Base-by-base conservation (phyloP, 805 yeast species). In the Tetrapisispora phaffii region DNA sequence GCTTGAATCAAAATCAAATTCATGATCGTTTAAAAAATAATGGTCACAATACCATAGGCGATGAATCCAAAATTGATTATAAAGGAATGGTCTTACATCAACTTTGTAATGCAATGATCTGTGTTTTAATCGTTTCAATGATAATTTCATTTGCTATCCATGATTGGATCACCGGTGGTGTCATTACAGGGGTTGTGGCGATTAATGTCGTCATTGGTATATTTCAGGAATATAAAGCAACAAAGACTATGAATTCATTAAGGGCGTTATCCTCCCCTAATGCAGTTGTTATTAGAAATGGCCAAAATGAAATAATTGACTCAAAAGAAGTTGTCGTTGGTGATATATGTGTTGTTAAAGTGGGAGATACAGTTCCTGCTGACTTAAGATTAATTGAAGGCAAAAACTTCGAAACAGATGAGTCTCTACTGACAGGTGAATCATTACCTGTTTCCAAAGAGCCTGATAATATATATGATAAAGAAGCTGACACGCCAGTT, bases 281-380 rank as follows among this genome's bases (percentile, higher is more conserved):
- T 57, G 95, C 97, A 12, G 88, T 87, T 55, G 75, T 93, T 39
- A 79, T 94, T 9, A 75, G 99, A 63, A 79, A 77, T 55, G 87
- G 87, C 19, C 72, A 75, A 41, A 76, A 85, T 12, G 80, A 80
- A 44, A 77, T 81, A 5, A 85, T 86, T 3, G 68, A 85, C 47
- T 96, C 97, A 0, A 76, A 87, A 1, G 76, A 77, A 35, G 75
- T 93, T 46, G 99, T 93, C 12, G 97, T 97, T 2, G 99, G 99
- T 48, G 99, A 93, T 63, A 66, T 93, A 54, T 93, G 90, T 41
- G 80, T 81, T 52, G 84, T 93, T 52, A 68, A 82, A 41, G 93
- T 88, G 40, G 99, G 99, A 53, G 99, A 93, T 66, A 76, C 96
- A 47, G 79, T 93, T 40, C 98, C 99, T 1, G 98, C 98, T 0